Base-by-base conservation (phyloP, 1,139 yeast species). In the Komagataea norvegica region DNA sequence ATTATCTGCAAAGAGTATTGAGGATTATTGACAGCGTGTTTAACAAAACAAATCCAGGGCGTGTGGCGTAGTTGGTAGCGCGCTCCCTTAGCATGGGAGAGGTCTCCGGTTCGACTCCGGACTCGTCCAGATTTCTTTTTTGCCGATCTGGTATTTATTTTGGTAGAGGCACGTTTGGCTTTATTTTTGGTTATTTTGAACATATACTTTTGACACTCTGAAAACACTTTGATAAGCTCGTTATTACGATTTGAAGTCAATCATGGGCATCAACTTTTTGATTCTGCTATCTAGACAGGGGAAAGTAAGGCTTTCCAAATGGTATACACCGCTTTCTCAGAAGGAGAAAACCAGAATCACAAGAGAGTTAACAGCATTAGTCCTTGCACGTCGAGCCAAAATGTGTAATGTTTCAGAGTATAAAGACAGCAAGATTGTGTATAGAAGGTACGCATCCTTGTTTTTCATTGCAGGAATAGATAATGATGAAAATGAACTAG, bases 391-490 rank as follows among this genome's bases (percentile, higher is more conserved):
- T 48, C 74, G 95, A 45, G 84, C 95, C 23, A 88, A 86, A 61
- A 89, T 91, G 97, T 89, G 98, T 62, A 93, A 91, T 61, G 91
- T 91, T 38, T 68, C 93, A 40, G 98, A 91, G 60, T 87, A 88
- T 26, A 46, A 47, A 51, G 96, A 87, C 56, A 77, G 85, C 45
- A 91, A 89, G 61, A 77, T 91, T 10, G 86, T 89, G 5, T 91
- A 91, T 60, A 73, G 95, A 50, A 72, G 98, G 46, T 91, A 91
- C 56, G 98, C 98, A 1, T 86, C 96, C 36, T 66, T 91, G 40
- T 91, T 85, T 54, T 91, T 91, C 62, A 74, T 91, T 35, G 84
- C 87, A 31, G 96, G 96, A 0, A 77, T 89, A 31, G 89, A 83
- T 29, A 72, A 74, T 28, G 85, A 79, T 38, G 96, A 86, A 55